Percentiles rank a stretch among this genome's conserved stretches.
phyloP scores from a whole-genome alignment of 1,284 basidiomycete species.

The Malassezia brasiliensis region DNA sequence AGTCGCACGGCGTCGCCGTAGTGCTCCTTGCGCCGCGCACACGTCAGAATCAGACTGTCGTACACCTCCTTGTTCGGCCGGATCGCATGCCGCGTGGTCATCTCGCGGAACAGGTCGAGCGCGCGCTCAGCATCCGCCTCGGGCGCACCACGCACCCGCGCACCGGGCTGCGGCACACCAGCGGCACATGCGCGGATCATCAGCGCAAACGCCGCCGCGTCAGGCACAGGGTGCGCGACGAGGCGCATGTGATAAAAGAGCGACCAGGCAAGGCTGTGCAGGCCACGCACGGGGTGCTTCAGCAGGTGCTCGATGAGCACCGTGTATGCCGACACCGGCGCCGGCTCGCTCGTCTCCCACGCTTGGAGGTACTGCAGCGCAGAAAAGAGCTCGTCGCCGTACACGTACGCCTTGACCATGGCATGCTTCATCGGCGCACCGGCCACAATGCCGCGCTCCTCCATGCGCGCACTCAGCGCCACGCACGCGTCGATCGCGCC shows the following conservation, averaged over 20 bases:
- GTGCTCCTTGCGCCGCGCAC: constrained; percentile 51
- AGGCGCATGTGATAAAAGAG: constrained; percentile 92
- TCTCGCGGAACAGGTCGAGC: constrained; percentile 83
- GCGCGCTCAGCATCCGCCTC: constrained; percentile 74
- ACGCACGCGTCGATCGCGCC: constrained; percentile 51
- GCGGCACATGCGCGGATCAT: constrained; percentile 82
- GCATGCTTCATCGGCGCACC: constrained; percentile 30
- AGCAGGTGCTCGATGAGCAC: constrained; percentile 28
- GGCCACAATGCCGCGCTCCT: constrained; percentile 17
- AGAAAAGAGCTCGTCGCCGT: constrained; percentile 12
- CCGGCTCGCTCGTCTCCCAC: constrained; percentile 19
- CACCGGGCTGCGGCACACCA: constrained; percentile 49
- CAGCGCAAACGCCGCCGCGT: constrained; percentile 62
- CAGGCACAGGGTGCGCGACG: constrained; percentile 73
- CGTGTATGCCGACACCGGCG: constrained; percentile 38
- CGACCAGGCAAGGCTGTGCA: constrained; percentile 58
- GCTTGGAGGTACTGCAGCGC: constrained; percentile 30
- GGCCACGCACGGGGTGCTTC: constrained; percentile 18
- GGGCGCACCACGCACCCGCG: neutral
- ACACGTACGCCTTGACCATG: constrained; percentile 31
- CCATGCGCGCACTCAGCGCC: constrained; percentile 17
- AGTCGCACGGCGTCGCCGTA: constrained; percentile 50
- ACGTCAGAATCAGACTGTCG: constrained; percentile 67
- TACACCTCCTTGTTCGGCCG: constrained; percentile 64
- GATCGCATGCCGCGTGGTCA: constrained; percentile 61